Evolutionary conservation across 805 yeast genomes (phyloP), one percentile per base, ranked within the genome.

Genomic region (Cyberlindnera mrakii): DNA sequence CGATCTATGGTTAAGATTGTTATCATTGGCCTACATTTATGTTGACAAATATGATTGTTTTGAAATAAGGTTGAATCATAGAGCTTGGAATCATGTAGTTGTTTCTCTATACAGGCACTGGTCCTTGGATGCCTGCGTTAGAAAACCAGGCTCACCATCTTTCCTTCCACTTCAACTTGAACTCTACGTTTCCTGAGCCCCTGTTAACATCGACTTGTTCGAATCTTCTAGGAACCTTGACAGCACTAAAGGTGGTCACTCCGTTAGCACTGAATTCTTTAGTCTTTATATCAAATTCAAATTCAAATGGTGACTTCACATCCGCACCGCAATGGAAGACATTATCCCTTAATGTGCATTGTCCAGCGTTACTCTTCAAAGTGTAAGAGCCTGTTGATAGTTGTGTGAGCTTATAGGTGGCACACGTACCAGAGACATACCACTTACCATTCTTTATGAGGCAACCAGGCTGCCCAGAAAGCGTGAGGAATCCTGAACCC

Each of bases 381-480:
- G 78, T 74, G 54, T 77, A 75, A 8, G 48, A 45, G n/a, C 93
- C 93, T 3, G 47, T 48, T 9, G 34, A 29, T n/a, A 42, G 29
- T n/a, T 48, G 44, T 14, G 37, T 55, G 20, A 85, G 53, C 20
- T 71, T 71, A 64, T 72, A 90, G 5, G 83, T 78, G 5, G 96
- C 98, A 63, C 97, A 91, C 0, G 93, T 78, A 1, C 96, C 96
- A 33, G 66, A 60, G 5, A 74, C 59, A 64, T 82, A 86, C 93
- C 95, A 90, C 51, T 78, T 75, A 4, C 99, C 99, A 55, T 78
- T 85, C 47, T 85, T 77, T 55, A 90, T 91, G 45, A 91, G 66
- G 63, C 96, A 87, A 9, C 96, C 96, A 5, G 62, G 49, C 45
- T 80, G 74, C 34, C 66, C 75, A 16, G 71, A 58, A 13, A 78